Conservation (phyloP, 1,284 basidiomycete genomes). For the Cutaneotrichosporon sp. region DNA sequence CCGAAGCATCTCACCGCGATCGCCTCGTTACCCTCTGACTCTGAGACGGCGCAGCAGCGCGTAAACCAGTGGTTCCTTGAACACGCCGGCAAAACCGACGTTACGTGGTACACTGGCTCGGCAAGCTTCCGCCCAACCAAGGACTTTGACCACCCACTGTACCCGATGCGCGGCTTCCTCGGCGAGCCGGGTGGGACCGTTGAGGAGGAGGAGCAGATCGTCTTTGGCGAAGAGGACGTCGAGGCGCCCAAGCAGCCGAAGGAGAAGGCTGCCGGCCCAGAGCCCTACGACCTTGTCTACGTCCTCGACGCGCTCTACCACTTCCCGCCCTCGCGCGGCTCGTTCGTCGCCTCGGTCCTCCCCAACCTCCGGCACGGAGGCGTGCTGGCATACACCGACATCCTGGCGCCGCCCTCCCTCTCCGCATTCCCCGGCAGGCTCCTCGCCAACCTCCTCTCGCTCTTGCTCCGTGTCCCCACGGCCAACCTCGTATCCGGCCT, state of each 20-base stretch:
- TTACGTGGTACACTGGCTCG: slow-evolving; percentile 28
- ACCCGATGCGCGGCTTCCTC: slow-evolving; percentile 43
- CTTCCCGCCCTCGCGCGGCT: slow-evolving; percentile 60
- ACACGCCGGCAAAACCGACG: slow-evolving; percentile 15
- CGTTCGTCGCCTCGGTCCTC: slow-evolving; percentile 59
- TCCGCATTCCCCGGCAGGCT: slow-evolving; percentile 21
- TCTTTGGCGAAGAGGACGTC: slow-evolving; percentile 5
- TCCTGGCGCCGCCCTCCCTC: slow-evolving; percentile 48
- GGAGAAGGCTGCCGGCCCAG: background rate
- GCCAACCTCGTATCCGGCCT: slow-evolving; percentile 58
- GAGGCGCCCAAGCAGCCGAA: background rate
- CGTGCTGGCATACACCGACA: slow-evolving; percentile 65
- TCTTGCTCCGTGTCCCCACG: slow-evolving; percentile 56
- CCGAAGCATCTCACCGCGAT: slow-evolving; percentile 62
- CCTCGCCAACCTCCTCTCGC: slow-evolving; percentile 34
- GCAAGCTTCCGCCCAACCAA: slow-evolving; percentile 30
- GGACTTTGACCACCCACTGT: slow-evolving; percentile 42
- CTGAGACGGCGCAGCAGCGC: slow-evolving; percentile 57
- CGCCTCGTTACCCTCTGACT: slow-evolving; percentile 62
- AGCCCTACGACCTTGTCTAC: slow-evolving; percentile 51
- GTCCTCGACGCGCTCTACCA: slow-evolving; percentile 72
- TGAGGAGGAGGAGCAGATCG: background rate
- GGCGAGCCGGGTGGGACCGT: slow-evolving; percentile 17
- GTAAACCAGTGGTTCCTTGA: slow-evolving; percentile 36
- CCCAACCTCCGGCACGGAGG: slow-evolving; percentile 59